phyloP scores from a whole-genome alignment of 2,329 filamentous ascomycete genomes.

The Fusarium sp. region DNA sequence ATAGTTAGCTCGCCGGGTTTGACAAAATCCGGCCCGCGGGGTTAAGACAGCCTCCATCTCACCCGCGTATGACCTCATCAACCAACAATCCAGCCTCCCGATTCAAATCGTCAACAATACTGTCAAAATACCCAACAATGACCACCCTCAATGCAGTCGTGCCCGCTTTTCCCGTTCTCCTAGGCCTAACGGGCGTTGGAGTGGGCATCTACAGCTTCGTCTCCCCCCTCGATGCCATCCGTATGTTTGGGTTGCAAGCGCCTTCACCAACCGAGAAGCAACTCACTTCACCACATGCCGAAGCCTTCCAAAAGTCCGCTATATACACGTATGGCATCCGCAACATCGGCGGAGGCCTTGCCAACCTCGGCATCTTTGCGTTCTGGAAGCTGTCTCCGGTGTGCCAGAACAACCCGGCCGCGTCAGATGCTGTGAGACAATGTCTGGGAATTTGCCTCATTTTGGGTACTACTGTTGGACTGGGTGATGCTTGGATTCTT shows the following conservation, averaged over 20 bases:
- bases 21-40: not conserved
- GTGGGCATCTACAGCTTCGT: slow-evolving; percentile 34
- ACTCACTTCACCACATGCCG: not conserved
- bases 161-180: slow-evolving; percentile 21
- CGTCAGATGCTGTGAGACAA: not conserved
- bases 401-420: slow-evolving; percentile 13
- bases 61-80: not conserved
- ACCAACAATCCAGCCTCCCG: no score
- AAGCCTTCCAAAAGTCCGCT: slow-evolving; percentile 22
- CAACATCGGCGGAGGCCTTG: slow-evolving; percentile 15
- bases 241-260: slow-evolving; percentile 10
- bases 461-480: slow-evolving; percentile 14
- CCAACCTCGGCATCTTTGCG: slow-evolving; percentile 22
- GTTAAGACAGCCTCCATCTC: not conserved
- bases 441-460: slow-evolving; percentile 30
- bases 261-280: not conserved
- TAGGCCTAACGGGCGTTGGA: slow-evolving; percentile 15
- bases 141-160: slow-evolving; percentile 1
- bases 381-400: slow-evolving; percentile 30
- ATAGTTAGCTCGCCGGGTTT: not conserved
- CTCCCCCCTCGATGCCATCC: slow-evolving; percentile 20
- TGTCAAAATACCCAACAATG: not conserved
- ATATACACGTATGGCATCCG: slow-evolving; percentile 23
- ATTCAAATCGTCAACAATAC: not conserved
- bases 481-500: slow-evolving; percentile 28